A percentile compares a stretch with the other conserved stretches of the same genome.
Conservation (phyloP, 1,284 basidiomycete genomes). For the Grifola frondosa region DNA sequence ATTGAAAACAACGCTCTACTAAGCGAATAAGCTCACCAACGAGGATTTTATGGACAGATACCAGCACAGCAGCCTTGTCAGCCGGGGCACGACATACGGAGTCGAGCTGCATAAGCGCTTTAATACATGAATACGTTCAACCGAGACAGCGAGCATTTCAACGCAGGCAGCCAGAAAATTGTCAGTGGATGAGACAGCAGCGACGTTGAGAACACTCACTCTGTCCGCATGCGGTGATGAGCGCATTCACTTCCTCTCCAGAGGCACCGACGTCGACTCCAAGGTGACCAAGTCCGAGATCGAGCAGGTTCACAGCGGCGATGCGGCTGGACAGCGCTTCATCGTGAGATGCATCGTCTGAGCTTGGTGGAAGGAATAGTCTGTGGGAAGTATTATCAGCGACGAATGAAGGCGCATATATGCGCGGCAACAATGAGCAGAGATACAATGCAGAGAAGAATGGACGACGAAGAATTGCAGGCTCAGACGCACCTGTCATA, state of each 20-base stretch:
- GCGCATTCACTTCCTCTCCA: slow-evolving; percentile 56
- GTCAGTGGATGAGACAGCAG: not conserved
- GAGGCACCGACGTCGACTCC: slow-evolving; percentile 69
- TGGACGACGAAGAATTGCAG: not conserved
- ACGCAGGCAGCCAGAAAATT: no score
- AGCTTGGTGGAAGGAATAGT: slow-evolving; percentile 62
- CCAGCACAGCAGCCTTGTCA: slow-evolving; percentile 79
- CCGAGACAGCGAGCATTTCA: no score
- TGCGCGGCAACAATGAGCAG: slow-evolving; percentile 1
- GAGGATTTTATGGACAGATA: slow-evolving; percentile 80
- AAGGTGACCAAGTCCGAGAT: slow-evolving; percentile 83
- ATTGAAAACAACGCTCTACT: not conserved
- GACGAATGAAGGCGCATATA: not conserved
- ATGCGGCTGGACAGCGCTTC: slow-evolving; percentile 86
- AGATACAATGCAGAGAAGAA: not conserved
- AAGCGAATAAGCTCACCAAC: slow-evolving; percentile 54
- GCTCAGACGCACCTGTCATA: slow-evolving; percentile 42
- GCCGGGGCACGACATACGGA: slow-evolving; percentile 62
- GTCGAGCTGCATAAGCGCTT: slow-evolving; percentile 74
- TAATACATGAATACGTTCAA: slow-evolving; percentile 10
- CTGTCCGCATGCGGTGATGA: slow-evolving; percentile 75
- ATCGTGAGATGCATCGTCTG: slow-evolving; percentile 84
- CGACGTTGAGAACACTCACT: slow-evolving; percentile 47
- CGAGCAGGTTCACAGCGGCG: slow-evolving; percentile 87
- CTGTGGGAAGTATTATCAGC: slow-evolving; percentile 31